A percentile compares a stretch with the other conserved stretches of the same genome.
Conservation (phyloP, 148 eudicot species). For the Rhododendron ovatum region DNA sequence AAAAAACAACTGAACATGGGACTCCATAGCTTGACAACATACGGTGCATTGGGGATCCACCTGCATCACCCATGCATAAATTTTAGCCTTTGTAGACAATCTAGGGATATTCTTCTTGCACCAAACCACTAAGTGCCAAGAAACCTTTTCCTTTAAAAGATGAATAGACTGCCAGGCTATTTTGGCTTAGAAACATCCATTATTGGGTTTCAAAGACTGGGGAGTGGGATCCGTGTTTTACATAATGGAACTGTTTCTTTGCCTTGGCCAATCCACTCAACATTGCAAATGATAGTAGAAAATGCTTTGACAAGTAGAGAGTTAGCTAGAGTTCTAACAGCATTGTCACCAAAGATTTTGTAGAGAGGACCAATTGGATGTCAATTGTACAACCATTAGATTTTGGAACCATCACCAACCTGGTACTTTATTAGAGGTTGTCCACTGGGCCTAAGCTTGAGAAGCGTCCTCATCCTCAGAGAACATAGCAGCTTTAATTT, state of each 20-base stretch:
- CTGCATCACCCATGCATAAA: not conserved
- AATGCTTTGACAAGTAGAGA: not conserved
- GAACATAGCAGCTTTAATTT: not conserved
- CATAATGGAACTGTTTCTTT: not conserved
- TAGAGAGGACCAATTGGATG: not conserved
- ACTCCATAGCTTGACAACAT: not conserved
- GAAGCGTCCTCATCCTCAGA: not conserved
- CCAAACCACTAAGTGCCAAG: not conserved
- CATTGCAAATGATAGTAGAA: not conserved
- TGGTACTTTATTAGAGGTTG: not conserved
- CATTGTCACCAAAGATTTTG: not conserved
- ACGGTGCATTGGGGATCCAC: not conserved
- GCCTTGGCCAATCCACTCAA: not conserved
- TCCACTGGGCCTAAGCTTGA: not conserved
- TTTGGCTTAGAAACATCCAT: not conserved
- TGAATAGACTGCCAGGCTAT: not conserved
- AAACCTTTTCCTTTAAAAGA: not conserved
- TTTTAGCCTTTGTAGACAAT: not conserved
- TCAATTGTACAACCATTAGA: not conserved
- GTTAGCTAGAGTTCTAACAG: not conserved
- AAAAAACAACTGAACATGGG: not conserved
- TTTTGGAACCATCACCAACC: not conserved
- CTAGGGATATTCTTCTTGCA: not conserved
- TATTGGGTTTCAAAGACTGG: not conserved
- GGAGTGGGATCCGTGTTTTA: not conserved